Conservation (phyloP, 495 filamentous ascomycete species). For the Hypoxylon rickii region DNA sequence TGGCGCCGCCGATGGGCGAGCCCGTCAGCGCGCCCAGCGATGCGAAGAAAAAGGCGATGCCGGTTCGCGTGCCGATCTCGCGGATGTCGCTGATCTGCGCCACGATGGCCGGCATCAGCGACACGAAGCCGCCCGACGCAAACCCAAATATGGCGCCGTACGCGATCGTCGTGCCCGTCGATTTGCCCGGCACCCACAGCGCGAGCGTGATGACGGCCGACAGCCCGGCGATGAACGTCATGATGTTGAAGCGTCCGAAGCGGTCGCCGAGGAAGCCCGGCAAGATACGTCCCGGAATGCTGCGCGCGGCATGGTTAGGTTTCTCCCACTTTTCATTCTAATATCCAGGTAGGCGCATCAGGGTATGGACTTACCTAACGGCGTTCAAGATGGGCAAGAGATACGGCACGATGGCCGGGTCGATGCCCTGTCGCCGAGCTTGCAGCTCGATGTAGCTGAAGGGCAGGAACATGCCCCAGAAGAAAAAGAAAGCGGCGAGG, state of each 20-base stretch:
- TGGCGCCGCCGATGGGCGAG: conserved; percentile 21
- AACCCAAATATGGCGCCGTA: conserved; percentile 69
- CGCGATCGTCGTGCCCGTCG: conserved; percentile 58
- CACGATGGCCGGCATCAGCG: conserved; percentile 19
- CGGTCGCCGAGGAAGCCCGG: conserved; percentile 67
- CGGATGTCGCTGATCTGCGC: conserved; percentile 21
- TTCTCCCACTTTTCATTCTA: too few species aligned
- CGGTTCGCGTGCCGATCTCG: conserved; percentile 16
- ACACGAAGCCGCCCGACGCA: conserved; percentile 25
- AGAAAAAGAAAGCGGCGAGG: conserved; percentile 55
- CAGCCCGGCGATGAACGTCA: conserved; percentile 55
- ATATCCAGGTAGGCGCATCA: too few species aligned
- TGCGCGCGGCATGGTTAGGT: too few species aligned
- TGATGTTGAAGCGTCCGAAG: conserved; percentile 65
- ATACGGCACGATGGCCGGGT: conserved; percentile 56
- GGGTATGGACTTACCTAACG: too few species aligned
- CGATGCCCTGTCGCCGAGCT: conserved; percentile 59
- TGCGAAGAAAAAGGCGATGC: conserved; percentile 19
- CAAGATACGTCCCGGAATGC: conserved; percentile 54
- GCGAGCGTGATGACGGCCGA: conserved; percentile 62
- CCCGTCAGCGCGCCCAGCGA: conserved; percentile 19
- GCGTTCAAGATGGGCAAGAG: conserved; percentile 67
- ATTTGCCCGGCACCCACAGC: conserved; percentile 62
- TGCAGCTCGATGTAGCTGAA: conserved; percentile 67
- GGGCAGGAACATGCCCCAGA: conserved; percentile 63